phyloP scores from a whole-genome alignment of 2,329 filamentous ascomycete species.

The Tympanopsis confertula region DNA sequence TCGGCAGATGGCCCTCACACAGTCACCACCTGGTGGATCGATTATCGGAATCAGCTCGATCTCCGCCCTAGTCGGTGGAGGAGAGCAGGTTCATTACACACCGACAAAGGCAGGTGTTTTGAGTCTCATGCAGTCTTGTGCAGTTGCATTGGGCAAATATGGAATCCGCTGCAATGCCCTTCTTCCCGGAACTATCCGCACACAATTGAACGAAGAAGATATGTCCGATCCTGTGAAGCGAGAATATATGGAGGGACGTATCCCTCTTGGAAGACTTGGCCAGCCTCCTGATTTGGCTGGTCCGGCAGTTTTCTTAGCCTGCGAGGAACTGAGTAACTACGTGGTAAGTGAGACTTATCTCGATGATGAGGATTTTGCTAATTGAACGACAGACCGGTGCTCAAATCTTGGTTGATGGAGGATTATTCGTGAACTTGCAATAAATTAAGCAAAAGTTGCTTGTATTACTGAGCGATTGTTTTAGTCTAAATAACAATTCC shows the following conservation, averaged over 20 bases:
- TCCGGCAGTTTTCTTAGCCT: constrained; percentile 57
- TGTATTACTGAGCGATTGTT: neutral
- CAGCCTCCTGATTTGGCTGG: constrained; percentile 48
- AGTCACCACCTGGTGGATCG: constrained; percentile 41
- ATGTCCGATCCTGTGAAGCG: constrained; percentile 47
- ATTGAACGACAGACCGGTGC: constrained; percentile 36
- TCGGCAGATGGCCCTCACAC: constrained; percentile 39
- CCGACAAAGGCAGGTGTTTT: constrained; percentile 56
- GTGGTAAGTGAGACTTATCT: constrained; percentile 18
- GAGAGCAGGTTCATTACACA: constrained; percentile 55
- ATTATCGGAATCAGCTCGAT: constrained; percentile 53
- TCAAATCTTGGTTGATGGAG: constrained; percentile 59
- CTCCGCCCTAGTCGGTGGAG: constrained; percentile 46
- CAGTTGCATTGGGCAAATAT: constrained; percentile 51
- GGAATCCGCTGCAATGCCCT: constrained; percentile 55
- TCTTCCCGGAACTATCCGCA: constrained; percentile 54
- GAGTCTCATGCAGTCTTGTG: constrained; percentile 53
- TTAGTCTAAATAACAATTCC: neutral
- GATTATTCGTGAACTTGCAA: constrained; percentile 59
- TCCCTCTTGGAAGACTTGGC: constrained; percentile 47
- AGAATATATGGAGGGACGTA: constrained; percentile 51
- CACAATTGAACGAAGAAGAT: constrained; percentile 56
- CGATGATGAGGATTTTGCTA: neutral
- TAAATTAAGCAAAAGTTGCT: constrained; percentile 13
- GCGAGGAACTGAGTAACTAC: constrained; percentile 47